Evolutionary conservation across 1,284 basidiomycete genomes (phyloP), one percentile per base, ranked within the genome.

Genomic region (Uromyces viciae-fabae): DNA sequence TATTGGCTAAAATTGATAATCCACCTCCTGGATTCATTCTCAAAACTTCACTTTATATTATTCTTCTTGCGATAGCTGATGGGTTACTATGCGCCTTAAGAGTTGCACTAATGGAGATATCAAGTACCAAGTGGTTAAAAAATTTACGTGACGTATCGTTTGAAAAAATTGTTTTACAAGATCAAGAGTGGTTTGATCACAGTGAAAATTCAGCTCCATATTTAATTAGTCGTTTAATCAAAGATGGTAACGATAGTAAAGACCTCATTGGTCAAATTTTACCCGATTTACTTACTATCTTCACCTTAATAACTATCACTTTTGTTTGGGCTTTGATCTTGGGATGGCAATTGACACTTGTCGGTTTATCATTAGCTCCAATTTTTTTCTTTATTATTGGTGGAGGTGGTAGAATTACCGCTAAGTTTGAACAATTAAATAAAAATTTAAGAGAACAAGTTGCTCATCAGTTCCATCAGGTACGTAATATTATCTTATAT

Each of bases 261-360:
- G 89, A 90, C 36, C 88, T 98, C 49, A 88, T 98, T 81, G 89
- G 92, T 1, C 89, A 91, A 5, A 91, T 96, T 52, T 86, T 93
- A 71, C 90, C 90, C 0, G 92, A 95, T 85, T 87, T 88, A 14
- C 84, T 91, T 40, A 92, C 94, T 9, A 92, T 96, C 15, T 81
- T 88, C 1, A 88, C 92, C 7, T 97, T 99, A 94, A 89, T 98
- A 68, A 85, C 88, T 0, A 88, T 95, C 15, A 94, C 94, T 2
- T 87, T 98, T 22, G 85, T 92, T 14, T 98, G 95, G 95, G 94
- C 96, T 0, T 88, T 98, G 85, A 90, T 90, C 0, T 88, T 90
- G 38, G 94, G 94, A 0, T 99, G 96, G 96, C 91, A 97, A 87
- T 88, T 99, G 81, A 97, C 95, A 0, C 89, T 99, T 25, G 93